Evolutionary conservation across 1,284 basidiomycete species (phyloP), one percentile per base, ranked within the genome.

Genomic region (Ustanciosporium gigantosporum): DNA sequence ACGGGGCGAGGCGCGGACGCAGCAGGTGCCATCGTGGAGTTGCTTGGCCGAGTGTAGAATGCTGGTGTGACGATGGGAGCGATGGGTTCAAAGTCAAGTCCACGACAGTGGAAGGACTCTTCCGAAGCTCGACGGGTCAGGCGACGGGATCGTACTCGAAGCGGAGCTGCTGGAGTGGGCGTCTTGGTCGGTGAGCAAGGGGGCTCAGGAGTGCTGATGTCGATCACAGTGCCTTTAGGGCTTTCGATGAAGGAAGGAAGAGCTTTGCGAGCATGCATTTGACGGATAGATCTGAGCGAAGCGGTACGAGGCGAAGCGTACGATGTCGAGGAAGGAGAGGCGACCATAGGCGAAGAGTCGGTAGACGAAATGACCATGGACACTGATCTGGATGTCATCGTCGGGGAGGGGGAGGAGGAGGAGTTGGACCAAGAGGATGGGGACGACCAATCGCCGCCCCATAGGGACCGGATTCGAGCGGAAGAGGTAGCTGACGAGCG

Each of bases 231-330:
- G n/a, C n/a, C n/a, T n/a, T n/a, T n/a, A n/a, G n/a, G n/a, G n/a
- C n/a, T n/a, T n/a, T n/a, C n/a, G n/a, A 46, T 41, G 36, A 43
- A 25, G 39, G 55, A 51, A 9, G 36, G 27, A 25, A 58, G 40
- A 25, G 47, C 45, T 25, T 39, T 53, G 43, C 46, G 53, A 5
- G 46, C 41, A 23, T 56, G 53, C 41, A 44, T 44, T 23, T 49
- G 53, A 21, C 53, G 53, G 25, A 56, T 56, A 21, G 53, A 56
- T 8, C 46, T 23, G 15, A 58, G 55, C n/a, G 55, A 58, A 20
- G 39, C 27, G n/a, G 11, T 45, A 16, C 22, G 40, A n/a, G 41
- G 32, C 16, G 42, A 36, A n/a, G 9, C 36, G n/a, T n/a, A n/a
- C n/a, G n/a, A n/a, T n/a, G n/a, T n/a, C 19, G 41, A 17, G 14